phyloP scores from a whole-genome alignment of 176 grass and related monocot genomes.

The Oryza meyeriana region DNA sequence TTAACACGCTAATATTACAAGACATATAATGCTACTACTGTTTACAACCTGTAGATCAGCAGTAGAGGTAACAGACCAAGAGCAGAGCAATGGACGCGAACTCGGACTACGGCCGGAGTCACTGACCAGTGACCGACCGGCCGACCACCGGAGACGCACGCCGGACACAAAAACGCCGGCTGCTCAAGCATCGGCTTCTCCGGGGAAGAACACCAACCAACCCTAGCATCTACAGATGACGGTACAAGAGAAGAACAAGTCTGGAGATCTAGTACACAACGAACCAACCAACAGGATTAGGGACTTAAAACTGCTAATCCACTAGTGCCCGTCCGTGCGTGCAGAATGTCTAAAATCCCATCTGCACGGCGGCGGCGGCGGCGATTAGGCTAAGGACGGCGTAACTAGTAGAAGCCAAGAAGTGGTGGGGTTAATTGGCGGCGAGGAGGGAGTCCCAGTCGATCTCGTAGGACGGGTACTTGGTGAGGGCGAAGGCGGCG shows the following conservation, averaged over 20 bases:
- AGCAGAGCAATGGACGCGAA: conserved; percentile 1
- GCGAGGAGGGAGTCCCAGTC: conserved; percentile 70
- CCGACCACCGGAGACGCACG: conserved; percentile 29
- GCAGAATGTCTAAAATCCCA: conserved; percentile 58
- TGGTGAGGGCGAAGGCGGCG: conserved; percentile 39
- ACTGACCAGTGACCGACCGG: conserved; percentile 29
- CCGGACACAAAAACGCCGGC: conserved; percentile 61
- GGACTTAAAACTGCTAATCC: conserved; percentile 29
- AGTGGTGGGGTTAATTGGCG: conserved; percentile 11
- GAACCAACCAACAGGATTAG: conserved; percentile 39
- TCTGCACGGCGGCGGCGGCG: conserved; percentile 35
- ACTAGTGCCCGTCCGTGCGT: conserved; percentile 39
- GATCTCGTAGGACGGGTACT: conserved; percentile 71
- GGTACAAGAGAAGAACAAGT: not conserved
- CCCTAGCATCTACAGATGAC: conserved; percentile 20
- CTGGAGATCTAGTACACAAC: conserved; percentile 19
- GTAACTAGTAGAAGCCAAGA: not conserved
- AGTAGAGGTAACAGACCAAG: conserved; percentile 12
- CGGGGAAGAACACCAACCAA: conserved; percentile 23
- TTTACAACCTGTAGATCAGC: conserved; percentile 42
- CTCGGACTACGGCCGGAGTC: not conserved
- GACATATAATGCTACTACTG: conserved; percentile 11
- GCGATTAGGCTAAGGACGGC: conserved; percentile 21
- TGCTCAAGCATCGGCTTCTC: not conserved
- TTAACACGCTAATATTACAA: conserved; percentile 35